Percentiles rank a stretch among this genome's conserved stretches.
Evolutionary conservation across 73 alveolate species (phyloP).

Genomic region (Paramecium tetraurelia): DNA sequence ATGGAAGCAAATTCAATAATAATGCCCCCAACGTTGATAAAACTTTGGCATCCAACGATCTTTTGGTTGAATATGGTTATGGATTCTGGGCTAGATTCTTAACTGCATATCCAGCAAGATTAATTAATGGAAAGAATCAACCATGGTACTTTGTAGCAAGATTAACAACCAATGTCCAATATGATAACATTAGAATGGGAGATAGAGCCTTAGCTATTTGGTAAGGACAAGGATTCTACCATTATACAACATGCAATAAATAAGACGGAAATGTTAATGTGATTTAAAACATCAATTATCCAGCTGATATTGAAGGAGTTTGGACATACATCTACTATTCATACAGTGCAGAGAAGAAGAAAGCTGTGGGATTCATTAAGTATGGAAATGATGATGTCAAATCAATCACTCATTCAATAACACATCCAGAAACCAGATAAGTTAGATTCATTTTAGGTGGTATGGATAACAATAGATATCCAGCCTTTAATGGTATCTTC

Average conservation of each 20-base stretch:
- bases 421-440: neutral
- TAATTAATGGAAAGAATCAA: neutral
- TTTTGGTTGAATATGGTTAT: slow-evolving; percentile 30
- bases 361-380: slow-evolving; percentile 27
- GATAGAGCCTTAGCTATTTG: slow-evolving; percentile 50
- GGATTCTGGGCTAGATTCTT: slow-evolving; percentile 45
- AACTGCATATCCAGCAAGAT: slow-evolving; percentile 1
- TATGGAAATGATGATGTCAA: neutral
- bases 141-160: slow-evolving; percentile 46
- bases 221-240: slow-evolving; percentile 52
- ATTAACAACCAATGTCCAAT: neutral
- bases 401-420: neutral
- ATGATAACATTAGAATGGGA: slow-evolving; percentile 49
- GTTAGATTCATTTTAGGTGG: slow-evolving; percentile 38
- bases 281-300: slow-evolving; percentile 9
- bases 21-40: slow-evolving; percentile 9
- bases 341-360: slow-evolving; percentile 26
- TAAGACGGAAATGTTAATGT: slow-evolving; percentile 35
- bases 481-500: slow-evolving; percentile 37
- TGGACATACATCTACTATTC: slow-evolving; percentile 49
- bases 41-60: neutral
- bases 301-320: slow-evolving; percentile 57
- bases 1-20: neutral
- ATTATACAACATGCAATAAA: slow-evolving; percentile 12
- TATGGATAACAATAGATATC: slow-evolving; percentile 41